Base-by-base conservation (phyloP, 2,329 filamentous ascomycete genomes). In the Fonsecaea pugnacius region DNA sequence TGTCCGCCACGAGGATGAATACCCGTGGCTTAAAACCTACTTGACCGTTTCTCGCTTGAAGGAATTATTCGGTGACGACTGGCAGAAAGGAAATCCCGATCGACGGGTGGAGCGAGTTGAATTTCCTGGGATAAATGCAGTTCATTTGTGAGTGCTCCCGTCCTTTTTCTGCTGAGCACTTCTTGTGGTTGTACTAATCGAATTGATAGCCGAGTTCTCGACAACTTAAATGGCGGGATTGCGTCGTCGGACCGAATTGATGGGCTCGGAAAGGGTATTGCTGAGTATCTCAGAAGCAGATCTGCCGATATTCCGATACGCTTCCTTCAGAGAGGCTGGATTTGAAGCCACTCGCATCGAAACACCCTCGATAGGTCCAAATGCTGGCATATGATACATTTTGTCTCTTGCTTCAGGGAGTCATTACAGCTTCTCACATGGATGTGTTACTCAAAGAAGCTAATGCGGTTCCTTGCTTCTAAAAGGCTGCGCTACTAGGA, bases 11-110 rank as follows among this genome's bases (percentile, higher is more conserved):
- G 69, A 65, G 70, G 38, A 38, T 0, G 66, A 70, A 8, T 76
- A 72, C 70, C 4, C 62, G 1, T 79, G 77, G 78, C 70, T 79
- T 6, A 73, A 72, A n/a, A 69, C 70, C 6, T 74, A 80, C 1
- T 70, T 84, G 67, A 80, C 75, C 0, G 70, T 73, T 7, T 65
- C 70, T 4, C 74, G 72, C 9, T 66, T 83, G 53, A 73, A 73
- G 21, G 64, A 74, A 6, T 66, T 79, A 8, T 27, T 60, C 35
- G 62, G 56, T 27, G 43, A 60, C n/a, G 62, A 64, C 32, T 60
- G 55, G 59, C 33, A 36, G 33, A 36, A 36, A 14, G 33, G 33
- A 12, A 53, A 48, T 27, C 52, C 52, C 5, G 33, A 32, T 16
- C 30, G 55, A 5, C 33, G 55, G 12, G 59, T 66, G 12, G 64